These are phyloP conservation scores for Mycena sanguinolenta DNA, from an alignment of 768 basidiomycete genomes.

Conservation along the genomic window DNA sequence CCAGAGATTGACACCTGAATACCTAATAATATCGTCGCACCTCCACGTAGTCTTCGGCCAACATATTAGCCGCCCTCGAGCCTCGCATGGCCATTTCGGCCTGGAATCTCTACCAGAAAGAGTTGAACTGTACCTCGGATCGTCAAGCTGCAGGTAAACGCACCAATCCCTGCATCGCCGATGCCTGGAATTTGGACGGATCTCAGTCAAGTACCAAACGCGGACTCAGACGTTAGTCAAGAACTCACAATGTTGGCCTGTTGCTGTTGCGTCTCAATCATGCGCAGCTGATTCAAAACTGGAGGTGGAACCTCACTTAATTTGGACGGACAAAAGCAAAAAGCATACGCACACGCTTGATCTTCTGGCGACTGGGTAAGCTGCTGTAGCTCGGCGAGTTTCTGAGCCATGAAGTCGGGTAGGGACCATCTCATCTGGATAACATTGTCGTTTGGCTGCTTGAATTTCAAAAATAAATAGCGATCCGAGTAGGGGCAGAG, in stretches of 20 bases:
- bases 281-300: slow-evolving; percentile 9
- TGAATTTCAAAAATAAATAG: slow-evolving; percentile 23
- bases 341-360: slow-evolving; percentile 10
- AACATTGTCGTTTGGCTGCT: slow-evolving; percentile 15
- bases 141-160: slow-evolving; percentile 3
- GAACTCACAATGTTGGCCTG: not conserved
- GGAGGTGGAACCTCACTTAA: not conserved
- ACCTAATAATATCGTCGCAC: too few relatives aligned
- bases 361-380: slow-evolving; percentile 11
- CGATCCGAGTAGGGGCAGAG: slow-evolving; percentile 21
- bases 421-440: slow-evolving; percentile 12
- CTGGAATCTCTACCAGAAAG: too few relatives aligned
- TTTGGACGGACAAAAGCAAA: not conserved
- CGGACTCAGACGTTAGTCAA: not conserved
- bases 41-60: too few relatives aligned
- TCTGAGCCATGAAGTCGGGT: not conserved
- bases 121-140: not conserved
- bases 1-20: too few relatives aligned
- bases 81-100: too few relatives aligned
- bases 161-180: slow-evolving; percentile 5
- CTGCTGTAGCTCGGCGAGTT: slow-evolving; percentile 11
- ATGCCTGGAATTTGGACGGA: slow-evolving; percentile 1
- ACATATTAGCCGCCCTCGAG: too few relatives aligned
- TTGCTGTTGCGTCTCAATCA: slow-evolving; percentile 6
- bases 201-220: not conserved